Evolutionary conservation across 805 yeast genomes (phyloP).

Genomic region (Saturnispora zaruensis): DNA sequence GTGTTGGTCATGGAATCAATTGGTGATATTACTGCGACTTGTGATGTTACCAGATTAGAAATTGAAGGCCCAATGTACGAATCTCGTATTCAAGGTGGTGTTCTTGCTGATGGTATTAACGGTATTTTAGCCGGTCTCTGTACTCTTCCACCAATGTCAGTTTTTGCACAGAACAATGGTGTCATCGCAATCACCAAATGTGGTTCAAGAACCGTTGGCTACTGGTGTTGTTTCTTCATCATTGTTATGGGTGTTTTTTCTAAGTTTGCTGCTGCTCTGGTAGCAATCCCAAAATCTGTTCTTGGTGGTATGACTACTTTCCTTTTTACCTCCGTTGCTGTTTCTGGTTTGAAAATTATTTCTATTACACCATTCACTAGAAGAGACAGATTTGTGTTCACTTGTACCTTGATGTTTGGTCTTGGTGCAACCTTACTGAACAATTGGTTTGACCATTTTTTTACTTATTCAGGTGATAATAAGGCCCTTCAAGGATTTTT

Average conservation of each 20-base stretch:
- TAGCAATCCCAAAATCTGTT: constrained; percentile 69
- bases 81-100: constrained; percentile 86
- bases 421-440: constrained; percentile 40
- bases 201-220: constrained; percentile 70
- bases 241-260: constrained; percentile 82
- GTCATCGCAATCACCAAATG: constrained; percentile 88
- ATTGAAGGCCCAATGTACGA: constrained; percentile 79
- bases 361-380: constrained; percentile 46
- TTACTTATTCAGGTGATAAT: constrained; percentile 43
- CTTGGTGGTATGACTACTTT: constrained; percentile 79
- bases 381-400: constrained; percentile 47
- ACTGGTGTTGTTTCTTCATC: constrained; percentile 51
- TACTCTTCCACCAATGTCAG: constrained; percentile 84
- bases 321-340: constrained; percentile 48
- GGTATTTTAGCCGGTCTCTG: constrained; percentile 63
- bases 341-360: constrained; percentile 50
- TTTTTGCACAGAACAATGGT: constrained; percentile 94
- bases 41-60: constrained; percentile 79
- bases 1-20: constrained; percentile 87
- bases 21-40: constrained; percentile 91
- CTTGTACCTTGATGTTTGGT: constrained; percentile 45
- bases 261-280: constrained; percentile 83
- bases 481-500: constrained; percentile 37
- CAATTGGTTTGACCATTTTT: constrained; percentile 40
- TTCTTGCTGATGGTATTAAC: constrained; percentile 79